Base-by-base conservation (phyloP, 2,329 filamentous ascomycete species). In the Chaetomiaceae sp. region DNA sequence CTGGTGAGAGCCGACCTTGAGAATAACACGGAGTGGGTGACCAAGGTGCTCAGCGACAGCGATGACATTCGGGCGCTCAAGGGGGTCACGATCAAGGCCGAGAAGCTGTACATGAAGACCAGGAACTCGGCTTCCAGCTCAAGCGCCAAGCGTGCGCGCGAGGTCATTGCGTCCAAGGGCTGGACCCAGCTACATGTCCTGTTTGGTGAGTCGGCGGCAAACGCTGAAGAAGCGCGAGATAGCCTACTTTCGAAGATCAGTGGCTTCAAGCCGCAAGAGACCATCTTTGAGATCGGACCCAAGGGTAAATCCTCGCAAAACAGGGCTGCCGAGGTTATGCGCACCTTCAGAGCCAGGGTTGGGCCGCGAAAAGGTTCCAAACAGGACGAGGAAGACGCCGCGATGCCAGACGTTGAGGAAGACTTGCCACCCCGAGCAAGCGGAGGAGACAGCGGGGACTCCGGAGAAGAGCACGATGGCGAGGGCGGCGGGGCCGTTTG, bases 51-150 rank as follows among this genome's bases (percentile, higher is more conserved):
- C 1, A 71, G 78, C 6, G 87, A 94, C 34, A 81, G 84, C 52
- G 73, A 78, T 30, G 93, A 98, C 62, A 73, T 98, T 33, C 69
- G 68, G 12, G 70, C 75, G 2, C 76, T 96, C 51, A 81, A 83
- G 18, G 71, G 69, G 10, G 91, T 98, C 6, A 83, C 89, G 0
- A 73, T 69, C 18, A 95, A 96, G 64, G 94, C 91, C 52, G 91
- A 98, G 67, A 94, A 87, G 65, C 81, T 96, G 12, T 98, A 98
- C 62, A 75, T 90, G 58, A 86, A 83, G 58, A 96, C 93, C 1
- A 81, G 91, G 30, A 93, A 95, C 60, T 84, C 90, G 6, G 93
- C 94, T 4, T 95, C 91, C 2, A 80, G 76, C 36, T 88, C 96
- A 66, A 96, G 90, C 62, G 91, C 89, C 7, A 94, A 91, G 65